Conservation (phyloP, 2,329 filamentous ascomycete species). For the Colletotrichum musicola region DNA sequence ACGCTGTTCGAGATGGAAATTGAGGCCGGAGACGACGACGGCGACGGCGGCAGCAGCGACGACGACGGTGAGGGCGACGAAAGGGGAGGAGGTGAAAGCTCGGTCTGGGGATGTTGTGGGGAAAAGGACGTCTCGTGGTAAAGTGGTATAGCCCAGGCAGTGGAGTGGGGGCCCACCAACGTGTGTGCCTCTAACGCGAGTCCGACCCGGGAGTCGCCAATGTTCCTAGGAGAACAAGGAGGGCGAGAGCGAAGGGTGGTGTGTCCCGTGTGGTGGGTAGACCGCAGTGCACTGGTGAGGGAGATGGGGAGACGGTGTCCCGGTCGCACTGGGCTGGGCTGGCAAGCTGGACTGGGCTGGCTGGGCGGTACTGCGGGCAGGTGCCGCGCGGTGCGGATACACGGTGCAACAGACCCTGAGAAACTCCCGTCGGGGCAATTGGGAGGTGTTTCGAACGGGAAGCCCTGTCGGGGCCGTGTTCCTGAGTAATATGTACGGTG, state of each 20-base stretch:
- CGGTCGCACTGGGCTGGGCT: slow-evolving; percentile 31
- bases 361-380: slow-evolving; percentile 14
- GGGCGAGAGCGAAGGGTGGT: not conserved
- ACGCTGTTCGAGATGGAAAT: slow-evolving; percentile 25
- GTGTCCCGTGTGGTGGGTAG: not conserved
- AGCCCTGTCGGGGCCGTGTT: slow-evolving; percentile 5
- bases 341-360: slow-evolving; percentile 23
- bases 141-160: slow-evolving; percentile 38
- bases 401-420: slow-evolving; percentile 35
- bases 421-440: slow-evolving; percentile 34
- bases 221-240: not conserved
- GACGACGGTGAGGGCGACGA: slow-evolving; percentile 33
- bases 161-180: slow-evolving; percentile 39
- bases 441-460: slow-evolving; percentile 8
- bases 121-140: slow-evolving; percentile 39
- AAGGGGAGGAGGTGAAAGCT: slow-evolving; percentile 39
- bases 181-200: slow-evolving; percentile 38
- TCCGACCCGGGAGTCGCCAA: slow-evolving; percentile 28
- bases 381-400: slow-evolving; percentile 30
- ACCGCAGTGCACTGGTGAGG: not conserved
- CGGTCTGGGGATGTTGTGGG: slow-evolving; percentile 40
- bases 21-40: slow-evolving; percentile 28
- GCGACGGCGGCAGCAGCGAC: slow-evolving; percentile 17
- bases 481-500: not conserved
- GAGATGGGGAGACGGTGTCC: not conserved